Evolutionary conservation across 192 early-diverging fungal species (phyloP), one percentile per base, ranked within the genome.

Genomic region (Gryganskiella cystojenkinii): DNA sequence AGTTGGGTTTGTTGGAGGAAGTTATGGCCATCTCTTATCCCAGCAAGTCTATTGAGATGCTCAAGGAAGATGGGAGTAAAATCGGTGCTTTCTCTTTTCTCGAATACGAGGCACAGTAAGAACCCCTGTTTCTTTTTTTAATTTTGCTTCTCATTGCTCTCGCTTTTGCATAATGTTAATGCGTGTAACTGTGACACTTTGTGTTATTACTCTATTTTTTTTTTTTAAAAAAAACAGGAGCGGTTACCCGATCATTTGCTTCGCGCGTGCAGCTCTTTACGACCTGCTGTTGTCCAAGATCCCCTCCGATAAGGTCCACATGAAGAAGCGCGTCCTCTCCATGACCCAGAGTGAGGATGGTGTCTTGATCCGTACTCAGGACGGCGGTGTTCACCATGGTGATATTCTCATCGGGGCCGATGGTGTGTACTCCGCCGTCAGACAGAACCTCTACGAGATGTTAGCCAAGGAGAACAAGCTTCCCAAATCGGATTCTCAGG

Each of bases 351-450:
- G 46, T 33, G 65, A 68, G 5, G 11, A 61, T 33, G 63, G 73
- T 1, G 73, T 61, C 7, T 7, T 68, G 11, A 43, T 76, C 14
- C 64, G 63, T n/a, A 57, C 50, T 17, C 19, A 64, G 22, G 73
- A 76, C 46, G 47, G 47, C 3, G 61, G 17, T 3, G 19, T 31
- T 4, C 27, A 64, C 33, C 44, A 76, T 5, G 73, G 73, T 2
- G 73, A 76, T 46, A 76, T 76, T 10, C 40, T 76, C 1, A 51
- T 76, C 27, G 73, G 73, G 2, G 73, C 73, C 2, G 73, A 76
- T 52, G 73, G 73, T 0, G 73, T 65, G 3, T 76, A 76, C 54
- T 61, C 56, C 19, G 65, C 59, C 11, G 65, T 76, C 19, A 57
- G 73, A 11, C 59, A 61, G 25, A 66, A 64, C 27, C n/a, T 76